Evolutionary conservation across 345 rosid species (phyloP).

Genomic region (Kernera saxatilis): DNA sequence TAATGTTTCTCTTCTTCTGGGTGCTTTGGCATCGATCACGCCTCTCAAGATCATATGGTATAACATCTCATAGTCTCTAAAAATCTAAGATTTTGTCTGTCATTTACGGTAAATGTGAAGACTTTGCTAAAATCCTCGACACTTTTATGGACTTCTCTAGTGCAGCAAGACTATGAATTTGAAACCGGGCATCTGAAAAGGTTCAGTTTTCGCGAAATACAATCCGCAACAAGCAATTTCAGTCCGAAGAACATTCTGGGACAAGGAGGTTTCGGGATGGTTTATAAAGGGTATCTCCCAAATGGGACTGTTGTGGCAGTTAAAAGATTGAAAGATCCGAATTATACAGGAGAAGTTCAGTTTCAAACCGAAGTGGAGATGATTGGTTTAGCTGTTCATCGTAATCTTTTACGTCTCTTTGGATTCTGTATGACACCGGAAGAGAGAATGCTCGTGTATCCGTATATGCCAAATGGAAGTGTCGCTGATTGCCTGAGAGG

Average conservation of each 20-base stretch:
- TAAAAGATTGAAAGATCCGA: constrained; percentile 91
- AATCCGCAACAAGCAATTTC: constrained; percentile 69
- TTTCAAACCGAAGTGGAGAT: constrained; percentile 96
- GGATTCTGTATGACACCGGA: constrained; percentile 86
- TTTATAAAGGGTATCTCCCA: constrained; percentile 82
- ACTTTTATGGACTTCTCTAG: constrained; percentile 34
- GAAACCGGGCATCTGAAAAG: constrained; percentile 82
- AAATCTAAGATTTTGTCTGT: background rate
- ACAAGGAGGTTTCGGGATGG: constrained; percentile 96
- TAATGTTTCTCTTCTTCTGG: constrained; percentile 67
- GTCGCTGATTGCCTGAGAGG: constrained; percentile 93
- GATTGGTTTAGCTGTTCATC: constrained; percentile 94
- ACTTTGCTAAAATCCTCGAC: background rate
- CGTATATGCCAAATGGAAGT: constrained; percentile 95
- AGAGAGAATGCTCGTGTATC: constrained; percentile 91
- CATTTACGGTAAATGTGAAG: background rate
- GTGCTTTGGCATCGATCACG: constrained; percentile 79
- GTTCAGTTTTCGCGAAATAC: constrained; percentile 80
- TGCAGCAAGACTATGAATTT: constrained; percentile 86
- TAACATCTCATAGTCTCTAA: background rate
- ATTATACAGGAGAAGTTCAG: constrained; percentile 83
- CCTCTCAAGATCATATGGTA: constrained; percentile 60
- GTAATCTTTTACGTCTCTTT: constrained; percentile 75
- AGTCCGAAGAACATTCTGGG: constrained; percentile 75
- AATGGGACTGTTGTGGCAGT: constrained; percentile 74